phyloP scores from a whole-genome alignment of 345 rosid species.

The Euphorbia pulcherrima region DNA sequence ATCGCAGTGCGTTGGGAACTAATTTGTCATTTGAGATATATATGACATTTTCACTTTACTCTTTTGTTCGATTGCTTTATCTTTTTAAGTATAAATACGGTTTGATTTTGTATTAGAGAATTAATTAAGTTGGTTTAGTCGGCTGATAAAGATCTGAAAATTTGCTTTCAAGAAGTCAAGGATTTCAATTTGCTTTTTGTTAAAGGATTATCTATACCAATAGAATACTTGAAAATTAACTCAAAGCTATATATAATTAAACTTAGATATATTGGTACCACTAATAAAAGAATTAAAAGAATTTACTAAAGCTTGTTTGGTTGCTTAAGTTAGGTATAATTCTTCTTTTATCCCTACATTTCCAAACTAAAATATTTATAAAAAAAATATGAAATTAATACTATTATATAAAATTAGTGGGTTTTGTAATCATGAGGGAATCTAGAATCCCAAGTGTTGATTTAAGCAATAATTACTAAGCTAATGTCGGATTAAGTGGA shows the following conservation, averaged over 20 bases:
- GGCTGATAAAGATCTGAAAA: slow-evolving; percentile 7
- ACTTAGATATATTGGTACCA: background rate
- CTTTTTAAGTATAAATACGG: no score
- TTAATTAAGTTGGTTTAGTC: background rate
- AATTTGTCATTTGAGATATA: no score
- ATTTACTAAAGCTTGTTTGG: background rate
- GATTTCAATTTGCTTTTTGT: slow-evolving; percentile 1
- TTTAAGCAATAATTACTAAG: background rate
- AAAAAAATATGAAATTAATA: background rate
- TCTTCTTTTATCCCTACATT: slow-evolving; percentile 14
- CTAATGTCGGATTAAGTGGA: background rate
- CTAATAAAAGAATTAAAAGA: slow-evolving; percentile 5
- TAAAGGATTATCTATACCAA: background rate
- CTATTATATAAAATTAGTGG: slow-evolving; percentile 4
- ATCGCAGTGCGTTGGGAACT: no score
- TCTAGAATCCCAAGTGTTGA: slow-evolving; percentile 5
- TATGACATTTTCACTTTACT: background rate
- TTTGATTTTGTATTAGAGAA: background rate
- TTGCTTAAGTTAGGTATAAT: slow-evolving; percentile 14
- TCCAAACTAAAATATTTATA: background rate
- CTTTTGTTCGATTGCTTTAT: background rate
- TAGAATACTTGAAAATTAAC: background rate
- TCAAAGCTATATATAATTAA: background rate
- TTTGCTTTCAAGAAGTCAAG: background rate
- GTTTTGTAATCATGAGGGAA: slow-evolving; percentile 8